Evolutionary conservation across 768 basidiomycete genomes (phyloP).

Genomic region (Sutorius australiensis): DNA sequence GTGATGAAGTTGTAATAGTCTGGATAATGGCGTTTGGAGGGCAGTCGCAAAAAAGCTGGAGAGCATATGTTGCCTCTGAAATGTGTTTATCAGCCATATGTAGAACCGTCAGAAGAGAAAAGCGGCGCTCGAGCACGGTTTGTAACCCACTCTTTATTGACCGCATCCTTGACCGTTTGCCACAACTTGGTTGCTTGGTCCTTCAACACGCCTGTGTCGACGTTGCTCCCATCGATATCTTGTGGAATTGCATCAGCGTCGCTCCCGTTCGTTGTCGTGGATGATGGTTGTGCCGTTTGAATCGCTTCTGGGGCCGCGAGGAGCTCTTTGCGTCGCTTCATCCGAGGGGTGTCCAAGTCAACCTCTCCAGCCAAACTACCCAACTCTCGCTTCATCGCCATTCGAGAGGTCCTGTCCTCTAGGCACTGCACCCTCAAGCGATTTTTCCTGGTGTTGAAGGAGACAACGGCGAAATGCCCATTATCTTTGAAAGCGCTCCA

Average conservation of each 20-base stretch:
- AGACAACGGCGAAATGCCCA: constrained; percentile 29
- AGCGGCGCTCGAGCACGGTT: constrained; percentile 35
- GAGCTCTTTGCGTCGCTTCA: constrained; percentile 49
- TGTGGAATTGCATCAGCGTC: constrained; percentile 21
- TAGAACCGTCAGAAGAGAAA: constrained; percentile 40
- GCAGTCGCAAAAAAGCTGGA: constrained; percentile 62
- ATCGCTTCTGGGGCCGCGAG: constrained; percentile 39
- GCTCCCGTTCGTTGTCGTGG: constrained; percentile 31
- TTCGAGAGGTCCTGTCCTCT: constrained; percentile 16
- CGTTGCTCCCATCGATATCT: constrained; percentile 19
- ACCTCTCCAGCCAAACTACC: constrained; percentile 36
- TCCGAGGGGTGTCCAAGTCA: constrained; percentile 44
- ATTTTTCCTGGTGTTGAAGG: constrained; percentile 25
- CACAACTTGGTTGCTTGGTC: constrained; percentile 70
- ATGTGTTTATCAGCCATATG: constrained; percentile 28
- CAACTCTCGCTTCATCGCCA: constrained; percentile 53
- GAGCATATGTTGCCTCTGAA: constrained; percentile 63
- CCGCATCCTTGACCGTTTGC: constrained; percentile 77
- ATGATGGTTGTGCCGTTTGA: constrained; percentile 24
- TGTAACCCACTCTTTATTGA: constrained; percentile 83
- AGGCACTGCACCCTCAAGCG: constrained; percentile 22
- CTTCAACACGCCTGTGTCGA: constrained; percentile 41
- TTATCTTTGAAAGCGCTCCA: constrained; percentile 31
- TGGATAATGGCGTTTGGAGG: constrained; percentile 69
- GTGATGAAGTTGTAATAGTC: constrained; percentile 85